Base-by-base conservation (phyloP, 768 basidiomycete genomes). In the Phylloporus scabripes region DNA sequence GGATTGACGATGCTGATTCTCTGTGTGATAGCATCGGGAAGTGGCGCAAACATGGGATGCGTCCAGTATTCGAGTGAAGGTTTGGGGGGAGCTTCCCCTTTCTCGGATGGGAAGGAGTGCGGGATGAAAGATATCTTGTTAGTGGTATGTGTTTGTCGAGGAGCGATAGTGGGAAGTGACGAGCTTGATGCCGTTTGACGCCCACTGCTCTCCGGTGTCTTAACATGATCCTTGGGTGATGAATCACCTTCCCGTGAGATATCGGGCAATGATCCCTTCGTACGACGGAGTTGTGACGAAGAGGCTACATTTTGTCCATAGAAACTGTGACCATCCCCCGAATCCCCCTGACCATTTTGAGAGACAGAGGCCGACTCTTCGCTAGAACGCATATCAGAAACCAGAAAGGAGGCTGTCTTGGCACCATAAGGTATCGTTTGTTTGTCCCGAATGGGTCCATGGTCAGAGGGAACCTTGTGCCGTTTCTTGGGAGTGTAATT, bases 401-500 rank as follows among this genome's bases (percentile, higher is more conserved):
- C 70, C 43, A 76, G 59, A 59, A 76, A 76, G 3, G 75, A 73
- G 17, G 76, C 76, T 2, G 73, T 74, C 58, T 77, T 76, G 10
- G 75, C 65, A 15, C 67, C 67, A 51, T 77, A 76, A 14, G 73
- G 69, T 24, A 60, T 65, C 24, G 64, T 59, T 20, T 70, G 68
- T 47, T 68, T 66, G 50, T 74, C 72, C 31, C 65, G 62, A 36
- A 67, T 40, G 14, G 67, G 51, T 3, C 55, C 67, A 46, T 74
- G 70, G 48, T 77, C 78, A 21, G 69, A 61, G 15, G 74, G 74
- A 34, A 75, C 74, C 59, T 76, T 84, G 56, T 76, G 76, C 48
- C 82, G 70, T 56, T 83, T 84, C 68, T 86, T 85, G 8, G 84
- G 83, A 31, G 83, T 84, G 59, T 87, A 85, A 57, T 83, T 83